Percentiles rank a stretch among this genome's conserved stretches.
phyloP scores from a whole-genome alignment of 1,284 basidiomycete genomes.

The Vanrija pseudolonga region DNA sequence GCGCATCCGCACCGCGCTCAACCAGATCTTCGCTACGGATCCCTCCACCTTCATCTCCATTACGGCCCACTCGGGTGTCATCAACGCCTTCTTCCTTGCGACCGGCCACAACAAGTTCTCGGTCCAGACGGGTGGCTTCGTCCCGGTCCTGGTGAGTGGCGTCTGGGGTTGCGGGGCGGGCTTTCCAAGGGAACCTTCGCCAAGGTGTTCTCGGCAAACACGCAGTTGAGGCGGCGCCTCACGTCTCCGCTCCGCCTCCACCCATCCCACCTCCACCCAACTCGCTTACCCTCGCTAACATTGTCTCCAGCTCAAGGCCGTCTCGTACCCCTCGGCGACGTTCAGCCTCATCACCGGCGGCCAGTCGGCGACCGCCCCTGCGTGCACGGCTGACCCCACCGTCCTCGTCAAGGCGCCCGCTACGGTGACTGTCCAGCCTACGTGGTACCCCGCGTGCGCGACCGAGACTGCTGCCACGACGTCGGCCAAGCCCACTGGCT shows the following conservation, averaged over 20 bases:
- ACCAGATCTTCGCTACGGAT: conserved; percentile 35
- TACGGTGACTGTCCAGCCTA: background rate
- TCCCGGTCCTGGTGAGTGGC: conserved; percentile 23
- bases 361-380: conserved; percentile 19
- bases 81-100: conserved; percentile 26
- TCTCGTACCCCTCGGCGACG: conserved; percentile 2
- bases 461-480: too few species aligned
- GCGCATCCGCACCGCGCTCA: conserved; percentile 21
- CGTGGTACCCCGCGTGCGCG: background rate
- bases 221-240: too few species aligned
- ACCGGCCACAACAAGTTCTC: conserved; percentile 21
- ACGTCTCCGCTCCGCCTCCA: too few species aligned
- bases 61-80: conserved; percentile 38
- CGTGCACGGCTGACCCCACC: conserved; percentile 14
- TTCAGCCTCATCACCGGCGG: conserved; percentile 7
- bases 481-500: background rate
- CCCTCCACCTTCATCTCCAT: conserved; percentile 31
- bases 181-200: too few species aligned
- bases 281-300: background rate
- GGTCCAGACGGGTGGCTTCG: conserved; percentile 32
- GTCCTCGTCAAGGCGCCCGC: background rate
- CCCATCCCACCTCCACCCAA: background rate
- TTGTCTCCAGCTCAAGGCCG: conserved; percentile 5
- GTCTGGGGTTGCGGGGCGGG: too few species aligned
- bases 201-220: too few species aligned